A percentile compares a stretch with the other conserved stretches of the same genome.
These are phyloP conservation scores for Colletotrichum magnum DNA, from an alignment of 2,329 filamentous ascomycete species.

Conservation along the genomic window DNA sequence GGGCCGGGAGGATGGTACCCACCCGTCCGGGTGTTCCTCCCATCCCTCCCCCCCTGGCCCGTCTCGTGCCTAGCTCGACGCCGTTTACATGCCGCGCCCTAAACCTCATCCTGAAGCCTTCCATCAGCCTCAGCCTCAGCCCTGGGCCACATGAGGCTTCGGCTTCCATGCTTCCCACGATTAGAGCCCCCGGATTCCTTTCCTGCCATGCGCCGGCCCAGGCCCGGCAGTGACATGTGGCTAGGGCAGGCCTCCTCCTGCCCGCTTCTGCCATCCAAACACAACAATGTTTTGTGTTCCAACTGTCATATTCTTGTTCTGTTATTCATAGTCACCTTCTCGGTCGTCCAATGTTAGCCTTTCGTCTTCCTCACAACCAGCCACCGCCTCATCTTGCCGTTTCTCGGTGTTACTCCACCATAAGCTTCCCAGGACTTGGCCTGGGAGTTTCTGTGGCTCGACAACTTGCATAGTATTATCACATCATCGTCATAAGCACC, in stretches of 20 bases:
- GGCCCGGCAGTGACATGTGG: constrained; percentile 1
- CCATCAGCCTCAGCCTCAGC: constrained; percentile 38
- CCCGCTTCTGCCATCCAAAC: not conserved
- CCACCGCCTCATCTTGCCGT: not conserved
- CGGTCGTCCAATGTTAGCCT: not conserved
- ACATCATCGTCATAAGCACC: constrained; percentile 18
- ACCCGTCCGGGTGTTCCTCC: constrained; percentile 11
- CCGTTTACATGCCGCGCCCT: not conserved
- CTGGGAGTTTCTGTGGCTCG: not conserved
- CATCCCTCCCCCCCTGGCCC: not conserved
- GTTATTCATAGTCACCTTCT: constrained; percentile 4
- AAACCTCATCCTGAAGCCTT: constrained; percentile 9
- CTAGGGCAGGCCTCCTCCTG: constrained; percentile 7
- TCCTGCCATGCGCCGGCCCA: not conserved
- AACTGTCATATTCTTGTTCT: constrained; percentile 13
- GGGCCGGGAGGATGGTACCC: not conserved
- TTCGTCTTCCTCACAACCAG: constrained; percentile 1
- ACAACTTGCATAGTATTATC: constrained; percentile 13
- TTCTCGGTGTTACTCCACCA: constrained; percentile 4
- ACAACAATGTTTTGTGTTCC: not conserved
- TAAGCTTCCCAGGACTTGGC: constrained; percentile 6
- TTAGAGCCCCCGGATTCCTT: not conserved
- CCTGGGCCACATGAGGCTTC: constrained; percentile 10
- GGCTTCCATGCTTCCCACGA: constrained; percentile 1
- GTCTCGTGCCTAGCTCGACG: constrained; percentile 7